Evolutionary conservation across 805 yeast species (phyloP).

Genomic region (Saturnispora saitoi): DNA sequence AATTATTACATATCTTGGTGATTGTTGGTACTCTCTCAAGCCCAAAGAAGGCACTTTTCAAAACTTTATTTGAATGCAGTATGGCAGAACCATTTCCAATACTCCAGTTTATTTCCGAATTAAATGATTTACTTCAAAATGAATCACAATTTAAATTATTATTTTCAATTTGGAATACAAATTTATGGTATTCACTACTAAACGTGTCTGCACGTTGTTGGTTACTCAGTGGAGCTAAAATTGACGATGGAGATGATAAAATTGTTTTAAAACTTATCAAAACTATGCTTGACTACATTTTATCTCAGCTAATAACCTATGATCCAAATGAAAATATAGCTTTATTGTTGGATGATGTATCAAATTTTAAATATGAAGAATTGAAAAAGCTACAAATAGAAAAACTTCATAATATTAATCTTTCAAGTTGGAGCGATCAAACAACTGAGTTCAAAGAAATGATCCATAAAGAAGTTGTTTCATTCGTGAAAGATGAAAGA

Average conservation of each 20-base stretch:
- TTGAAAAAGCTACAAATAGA: slow-evolving; percentile 49
- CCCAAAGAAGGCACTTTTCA: slow-evolving; percentile 11
- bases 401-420: slow-evolving; percentile 31
- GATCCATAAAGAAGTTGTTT: slow-evolving; percentile 49
- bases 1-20: slow-evolving; percentile 6
- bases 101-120: slow-evolving; percentile 3
- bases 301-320: neutral
- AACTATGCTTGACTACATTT: slow-evolving; percentile 10
- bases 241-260: slow-evolving; percentile 7
- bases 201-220: slow-evolving; percentile 13
- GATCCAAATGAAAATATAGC: slow-evolving; percentile 4
- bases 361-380: slow-evolving; percentile 32
- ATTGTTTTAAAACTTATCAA: slow-evolving; percentile 7
- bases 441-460: slow-evolving; percentile 41
- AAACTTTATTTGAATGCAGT: slow-evolving; percentile 13
- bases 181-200: slow-evolving; percentile 11
- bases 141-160: slow-evolving; percentile 1
- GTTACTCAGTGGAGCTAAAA: slow-evolving; percentile 12
- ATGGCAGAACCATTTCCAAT: slow-evolving; percentile 13
- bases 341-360: slow-evolving; percentile 11
- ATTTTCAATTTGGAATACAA: slow-evolving; percentile 13
- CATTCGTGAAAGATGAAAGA: slow-evolving; percentile 70
- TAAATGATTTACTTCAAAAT: neutral
- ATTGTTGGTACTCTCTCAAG: slow-evolving; percentile 8
- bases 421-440: slow-evolving; percentile 36